Conservation (phyloP, 1,284 basidiomycete genomes). For the Afroboletus lepidellus region DNA sequence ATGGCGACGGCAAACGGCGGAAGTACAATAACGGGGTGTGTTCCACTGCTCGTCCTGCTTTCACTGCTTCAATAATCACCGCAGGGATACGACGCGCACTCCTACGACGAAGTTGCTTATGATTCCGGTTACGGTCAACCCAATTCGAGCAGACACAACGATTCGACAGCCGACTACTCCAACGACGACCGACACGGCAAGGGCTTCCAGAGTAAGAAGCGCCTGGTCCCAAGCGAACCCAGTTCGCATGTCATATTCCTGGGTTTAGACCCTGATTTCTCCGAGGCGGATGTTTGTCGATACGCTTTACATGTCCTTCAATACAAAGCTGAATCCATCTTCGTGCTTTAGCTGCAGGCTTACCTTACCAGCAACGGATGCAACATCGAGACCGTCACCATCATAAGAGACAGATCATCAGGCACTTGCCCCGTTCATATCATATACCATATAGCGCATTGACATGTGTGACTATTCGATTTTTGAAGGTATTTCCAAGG, state of each 20-base stretch:
- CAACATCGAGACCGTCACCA: slow-evolving; percentile 81
- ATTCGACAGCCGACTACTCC: slow-evolving; percentile 38
- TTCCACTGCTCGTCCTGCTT: background rate
- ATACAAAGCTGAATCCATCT: slow-evolving; percentile 38
- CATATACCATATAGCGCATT: slow-evolving; percentile 63
- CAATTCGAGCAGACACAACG: slow-evolving; percentile 25
- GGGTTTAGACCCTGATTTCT: slow-evolving; percentile 85
- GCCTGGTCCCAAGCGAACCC: slow-evolving; percentile 73
- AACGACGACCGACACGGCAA: slow-evolving; percentile 49
- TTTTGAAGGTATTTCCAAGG: slow-evolving; percentile 83
- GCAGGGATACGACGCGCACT: slow-evolving; percentile 38
- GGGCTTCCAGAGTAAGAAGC: slow-evolving; percentile 58
- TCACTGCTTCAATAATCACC: slow-evolving; percentile 40
- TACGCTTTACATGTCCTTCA: slow-evolving; percentile 37
- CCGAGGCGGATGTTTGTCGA: slow-evolving; percentile 82
- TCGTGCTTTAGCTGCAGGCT: slow-evolving; percentile 63
- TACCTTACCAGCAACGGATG: slow-evolving; percentile 73
- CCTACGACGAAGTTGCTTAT: slow-evolving; percentile 33
- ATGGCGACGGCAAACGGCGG: slow-evolving; percentile 69
- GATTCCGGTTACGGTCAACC: slow-evolving; percentile 31
- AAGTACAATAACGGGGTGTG: slow-evolving; percentile 72
- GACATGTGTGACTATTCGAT: slow-evolving; percentile 60
- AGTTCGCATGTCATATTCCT: slow-evolving; percentile 90
- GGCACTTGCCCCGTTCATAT: slow-evolving; percentile 85
- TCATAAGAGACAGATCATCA: slow-evolving; percentile 90